Base-by-base conservation (phyloP, 2,329 filamentous ascomycete species). In the Pseudopyrenochaeta lycopersici region DNA sequence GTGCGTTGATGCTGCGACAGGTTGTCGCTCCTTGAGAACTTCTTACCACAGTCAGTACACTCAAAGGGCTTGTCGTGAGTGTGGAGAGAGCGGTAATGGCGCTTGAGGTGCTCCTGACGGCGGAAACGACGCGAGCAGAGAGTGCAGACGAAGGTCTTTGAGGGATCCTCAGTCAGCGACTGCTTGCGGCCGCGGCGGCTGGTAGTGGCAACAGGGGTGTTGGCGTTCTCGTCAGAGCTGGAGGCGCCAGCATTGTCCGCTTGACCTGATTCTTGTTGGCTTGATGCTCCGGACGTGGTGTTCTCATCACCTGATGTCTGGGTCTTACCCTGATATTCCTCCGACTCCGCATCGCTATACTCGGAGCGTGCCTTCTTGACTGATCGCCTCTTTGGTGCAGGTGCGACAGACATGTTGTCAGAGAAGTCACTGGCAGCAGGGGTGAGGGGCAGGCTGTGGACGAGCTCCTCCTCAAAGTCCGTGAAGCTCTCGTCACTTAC, bases 51-150 rank as follows among this genome's bases (percentile, higher is more conserved):
- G 81, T 99, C 94, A 63, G 88, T 86, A 84, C 95, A 99, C 81
- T 96, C 92, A 71, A 98, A 99, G 4, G 95, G 95, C 88, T 98
- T 99, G 76, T 98, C 95, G 73, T 96, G 90, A 1, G 95, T 99
- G 84, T 99, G 95, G 42, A 99, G 91, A 53, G 95, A 98, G 67
- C 95, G 89, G 84, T 97, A 97, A 83, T 99, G 95, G 60, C 95
- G 91, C 88, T 99, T 99, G 56, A 99, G 87, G 74, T 99, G 95
- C 78, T 99, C 95, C 80, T 99, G 95, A 59, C 95, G 91, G 59
- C 95, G 90, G 89, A 99, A 99, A 57, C 95, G 91, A 62, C 95
- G 92, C 71, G 92, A 94, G 88, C 95, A 99, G 18, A 97, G 85
- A 51, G 93, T 92, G 81, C 95, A 99, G 56, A 97, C 91, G 62